Percentiles rank a stretch among this genome's conserved stretches.
Conservation (phyloP, 1,284 basidiomycete genomes). For the Apiotrichum akiyoshidainum region DNA sequence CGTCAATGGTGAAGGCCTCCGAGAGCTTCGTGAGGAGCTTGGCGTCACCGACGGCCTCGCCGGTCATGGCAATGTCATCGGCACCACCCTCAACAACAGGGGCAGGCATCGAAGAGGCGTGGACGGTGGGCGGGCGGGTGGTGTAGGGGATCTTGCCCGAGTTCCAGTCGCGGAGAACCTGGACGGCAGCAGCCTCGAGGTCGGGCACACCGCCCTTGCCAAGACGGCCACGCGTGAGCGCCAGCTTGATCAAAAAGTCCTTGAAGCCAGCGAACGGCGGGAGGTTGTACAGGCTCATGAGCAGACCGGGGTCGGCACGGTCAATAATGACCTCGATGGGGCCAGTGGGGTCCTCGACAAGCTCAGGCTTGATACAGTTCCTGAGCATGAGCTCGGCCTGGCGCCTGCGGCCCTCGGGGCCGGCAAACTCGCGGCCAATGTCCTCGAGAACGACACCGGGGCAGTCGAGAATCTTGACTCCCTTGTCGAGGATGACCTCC, state of each 20-base stretch:
- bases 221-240: constrained; percentile 77
- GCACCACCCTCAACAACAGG: constrained; percentile 20
- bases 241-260: constrained; percentile 88
- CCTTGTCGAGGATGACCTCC: constrained; percentile 86
- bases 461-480: constrained; percentile 87
- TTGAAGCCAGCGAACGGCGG: constrained; percentile 67
- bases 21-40: constrained; percentile 46
- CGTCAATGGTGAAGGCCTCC: constrained; percentile 49
- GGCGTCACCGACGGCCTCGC: constrained; percentile 40
- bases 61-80: constrained; percentile 39
- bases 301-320: constrained; percentile 64
- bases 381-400: constrained; percentile 74
- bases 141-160: constrained; percentile 90
- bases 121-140: constrained; percentile 71
- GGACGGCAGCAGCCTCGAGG: constrained; percentile 73
- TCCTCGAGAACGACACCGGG: constrained; percentile 82
- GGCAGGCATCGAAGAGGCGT: constrained; percentile 45
- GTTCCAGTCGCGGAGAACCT: constrained; percentile 93
- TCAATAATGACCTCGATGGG: constrained; percentile 81
- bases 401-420: constrained; percentile 55
- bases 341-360: constrained; percentile 83
- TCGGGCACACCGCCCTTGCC: constrained; percentile 92
- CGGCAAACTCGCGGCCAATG: constrained; percentile 56
- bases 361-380: constrained; percentile 89
- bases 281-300: constrained; percentile 79